A percentile compares a stretch with the other conserved stretches of the same genome.
phyloP scores from a whole-genome alignment of 148 eudicot species.

The Fagopyrum homotropicum region DNA sequence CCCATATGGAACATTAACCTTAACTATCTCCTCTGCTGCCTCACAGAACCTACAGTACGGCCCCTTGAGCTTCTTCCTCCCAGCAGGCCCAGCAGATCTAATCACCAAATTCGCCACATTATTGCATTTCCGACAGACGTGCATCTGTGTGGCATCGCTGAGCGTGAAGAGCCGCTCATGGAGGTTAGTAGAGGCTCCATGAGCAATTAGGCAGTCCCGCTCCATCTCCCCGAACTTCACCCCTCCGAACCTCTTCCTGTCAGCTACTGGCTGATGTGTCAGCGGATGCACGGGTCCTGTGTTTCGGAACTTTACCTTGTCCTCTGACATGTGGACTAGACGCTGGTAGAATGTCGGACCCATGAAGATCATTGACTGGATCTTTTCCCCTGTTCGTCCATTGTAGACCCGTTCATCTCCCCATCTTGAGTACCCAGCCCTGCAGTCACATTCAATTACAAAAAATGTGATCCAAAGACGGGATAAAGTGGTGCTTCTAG shows the following conservation, averaged over 20 bases:
- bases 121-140: constrained; percentile 61
- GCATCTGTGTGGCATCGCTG: constrained; percentile 86
- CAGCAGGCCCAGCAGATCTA: constrained; percentile 46
- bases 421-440: constrained; percentile 92
- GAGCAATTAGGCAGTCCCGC: constrained; percentile 89
- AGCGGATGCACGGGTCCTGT: constrained; percentile 94
- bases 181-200: constrained; percentile 84
- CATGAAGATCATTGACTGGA: constrained; percentile 67
- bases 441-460: constrained; percentile 21
- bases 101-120: constrained; percentile 68
- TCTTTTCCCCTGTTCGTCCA: constrained; percentile 80
- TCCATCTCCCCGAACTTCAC: constrained; percentile 97
- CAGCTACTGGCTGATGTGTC: constrained; percentile 92
- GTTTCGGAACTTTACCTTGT: constrained; percentile 93
- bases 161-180: constrained; percentile 96
- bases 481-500: neutral
- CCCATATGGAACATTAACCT: constrained; percentile 81
- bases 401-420: constrained; percentile 79
- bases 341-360: constrained; percentile 91
- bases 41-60: constrained; percentile 84
- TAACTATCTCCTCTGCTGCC: constrained; percentile 59
- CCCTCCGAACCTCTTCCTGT: constrained; percentile 93
- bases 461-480: neutral
- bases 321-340: constrained; percentile 85
- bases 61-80: constrained; percentile 75